Evolutionary conservation across 768 basidiomycete genomes (phyloP), one percentile per base, ranked within the genome.

Genomic region (Lentinula sp.): DNA sequence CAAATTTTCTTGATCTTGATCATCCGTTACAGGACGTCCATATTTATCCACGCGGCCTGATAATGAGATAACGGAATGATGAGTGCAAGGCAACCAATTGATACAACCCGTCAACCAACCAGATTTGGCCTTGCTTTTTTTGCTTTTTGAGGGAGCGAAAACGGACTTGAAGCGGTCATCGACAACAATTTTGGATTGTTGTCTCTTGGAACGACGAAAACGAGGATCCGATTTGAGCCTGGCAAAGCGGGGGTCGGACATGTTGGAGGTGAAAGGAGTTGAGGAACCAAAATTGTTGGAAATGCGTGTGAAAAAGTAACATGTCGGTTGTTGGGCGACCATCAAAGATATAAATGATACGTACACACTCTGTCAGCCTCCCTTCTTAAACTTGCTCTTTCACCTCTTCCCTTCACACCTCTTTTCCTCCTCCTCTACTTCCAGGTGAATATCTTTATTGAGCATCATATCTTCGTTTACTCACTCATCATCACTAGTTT

Each of bases 111-210:
- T 32, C 54, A 59, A 35, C 67, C 69, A 64, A 61, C 62, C 59
- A 39, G 18, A 64, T 57, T 66, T 63, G 55, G 67, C 63, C 60
- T 74, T 72, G 63, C 69, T 67, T 69, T 80, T 79, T 65, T 70
- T 58, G 53, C 70, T 75, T 61, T 79, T 78, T 59, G 72, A 76
- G 57, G 78, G 74, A 13, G 78, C 74, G 48, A 98, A 84, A 18
- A 97, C 80, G 59, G 80, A 76, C 71, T 89, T 92, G 81, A 98
- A 99, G 23, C 97, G 87, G 10, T 94, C 87, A 71, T 99, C 97
- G 40, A 98, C 83, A 57, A 89, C 83, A 23, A 97, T 88, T 73
- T 95, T 97, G 65, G 84, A 77, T 61, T 85, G 77, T 39, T 87
- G 84, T 73, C 88, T 92, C 70, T 86, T 91, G 2, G 92, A 90